Percentiles rank a stretch among this genome's conserved stretches.
Evolutionary conservation across 306 rosid genomes (phyloP).

Genomic region (Prunus salicina): DNA sequence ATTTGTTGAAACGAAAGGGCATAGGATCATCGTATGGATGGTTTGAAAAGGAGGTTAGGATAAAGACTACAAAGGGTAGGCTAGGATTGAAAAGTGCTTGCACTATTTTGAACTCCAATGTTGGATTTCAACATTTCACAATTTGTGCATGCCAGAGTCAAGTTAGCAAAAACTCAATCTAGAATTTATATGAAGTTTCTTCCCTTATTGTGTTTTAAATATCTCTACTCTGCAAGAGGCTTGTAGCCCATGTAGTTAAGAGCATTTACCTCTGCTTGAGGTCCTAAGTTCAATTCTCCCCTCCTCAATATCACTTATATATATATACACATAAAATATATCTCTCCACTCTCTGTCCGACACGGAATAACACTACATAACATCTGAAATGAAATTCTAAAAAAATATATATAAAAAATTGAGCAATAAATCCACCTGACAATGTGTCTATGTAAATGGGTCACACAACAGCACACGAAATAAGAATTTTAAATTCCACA

Average conservation of each 20-base stretch:
- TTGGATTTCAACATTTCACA: not conserved
- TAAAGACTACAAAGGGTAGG: not conserved
- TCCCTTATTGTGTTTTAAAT: not conserved
- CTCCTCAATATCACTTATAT: too few species aligned
- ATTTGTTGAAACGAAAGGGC: constrained; percentile 4
- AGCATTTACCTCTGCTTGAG: too few species aligned
- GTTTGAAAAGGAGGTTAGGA: not conserved
- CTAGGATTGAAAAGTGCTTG: not conserved
- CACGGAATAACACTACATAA: not conserved
- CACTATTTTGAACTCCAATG: not conserved
- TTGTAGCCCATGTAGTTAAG: too few species aligned
- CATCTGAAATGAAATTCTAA: not conserved
- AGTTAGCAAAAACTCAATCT: not conserved
- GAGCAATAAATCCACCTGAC: not conserved
- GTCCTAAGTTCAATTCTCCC: too few species aligned
- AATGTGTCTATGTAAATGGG: not conserved
- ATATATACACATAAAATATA: too few species aligned
- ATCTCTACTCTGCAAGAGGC: not conserved
- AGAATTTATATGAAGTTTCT: not conserved
- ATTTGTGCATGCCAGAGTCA: not conserved
- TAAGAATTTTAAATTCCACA: not conserved
- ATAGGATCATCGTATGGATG: not conserved
- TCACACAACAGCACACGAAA: not conserved
- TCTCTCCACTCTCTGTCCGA: not conserved
- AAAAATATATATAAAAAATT: not conserved